These are phyloP conservation scores for Trichoderma sp. DNA, from an alignment of 2,329 filamentous ascomycete genomes.

Conservation along the genomic window DNA sequence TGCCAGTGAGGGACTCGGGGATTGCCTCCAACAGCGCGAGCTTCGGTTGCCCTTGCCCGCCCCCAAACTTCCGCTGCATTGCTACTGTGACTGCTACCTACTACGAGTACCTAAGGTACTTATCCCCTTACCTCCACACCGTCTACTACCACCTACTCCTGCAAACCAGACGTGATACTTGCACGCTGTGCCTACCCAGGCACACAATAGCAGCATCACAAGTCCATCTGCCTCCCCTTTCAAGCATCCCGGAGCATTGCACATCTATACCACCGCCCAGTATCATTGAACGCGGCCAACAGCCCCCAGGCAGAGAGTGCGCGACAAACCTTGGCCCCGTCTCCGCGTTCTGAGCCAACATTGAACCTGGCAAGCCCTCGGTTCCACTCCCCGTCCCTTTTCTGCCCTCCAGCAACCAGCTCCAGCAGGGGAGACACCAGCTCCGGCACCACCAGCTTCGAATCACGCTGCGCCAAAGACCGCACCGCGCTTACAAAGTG, in stretches of 20 bases:
- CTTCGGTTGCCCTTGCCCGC: not conserved
- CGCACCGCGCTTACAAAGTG: conserved; percentile 23
- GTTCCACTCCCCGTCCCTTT: conserved; percentile 11
- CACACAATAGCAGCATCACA: too few relatives aligned
- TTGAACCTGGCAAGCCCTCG: conserved; percentile 28
- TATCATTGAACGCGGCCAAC: not conserved
- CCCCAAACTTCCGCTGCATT: not conserved
- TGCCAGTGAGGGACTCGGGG: not conserved
- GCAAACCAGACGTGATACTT: too few relatives aligned
- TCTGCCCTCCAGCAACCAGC: not conserved
- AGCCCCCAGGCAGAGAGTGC: not conserved
- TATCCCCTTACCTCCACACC: not conserved
- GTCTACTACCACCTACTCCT: too few relatives aligned
- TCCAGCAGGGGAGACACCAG: not conserved
- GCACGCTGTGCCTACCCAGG: too few relatives aligned
- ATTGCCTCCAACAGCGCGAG: not conserved
- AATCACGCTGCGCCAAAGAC: conserved; percentile 24
- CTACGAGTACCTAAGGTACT: too few relatives aligned
- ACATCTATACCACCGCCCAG: too few relatives aligned
- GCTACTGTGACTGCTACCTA: not conserved
- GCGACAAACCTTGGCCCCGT: conserved; percentile 30
- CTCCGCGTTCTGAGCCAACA: conserved; percentile 28
- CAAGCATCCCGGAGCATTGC: not conserved
- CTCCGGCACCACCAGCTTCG: conserved; percentile 6
- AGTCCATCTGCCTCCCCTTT: too few relatives aligned